Conservation (phyloP, 2,329 filamentous ascomycete genomes). For the Xenosphaeropsis pyriputrescens region DNA sequence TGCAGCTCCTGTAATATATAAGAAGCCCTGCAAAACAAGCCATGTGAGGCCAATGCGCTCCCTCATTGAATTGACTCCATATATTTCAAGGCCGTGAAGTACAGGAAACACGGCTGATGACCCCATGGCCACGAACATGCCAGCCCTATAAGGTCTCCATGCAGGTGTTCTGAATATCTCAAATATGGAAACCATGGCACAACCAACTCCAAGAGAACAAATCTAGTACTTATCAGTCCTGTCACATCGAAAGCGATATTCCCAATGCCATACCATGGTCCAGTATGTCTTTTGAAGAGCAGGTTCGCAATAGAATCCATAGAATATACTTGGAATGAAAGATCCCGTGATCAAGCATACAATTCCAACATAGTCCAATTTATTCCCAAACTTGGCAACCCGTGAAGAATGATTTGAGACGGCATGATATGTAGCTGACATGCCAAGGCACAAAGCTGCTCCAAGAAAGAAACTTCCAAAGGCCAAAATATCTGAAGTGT, state of each 20-base stretch:
- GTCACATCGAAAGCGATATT: background rate
- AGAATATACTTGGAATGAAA: conserved; percentile 79
- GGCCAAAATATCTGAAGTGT: conserved; percentile 47
- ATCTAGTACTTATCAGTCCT: conserved; percentile 38
- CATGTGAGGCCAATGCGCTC: conserved; percentile 67
- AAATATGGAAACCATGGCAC: conserved; percentile 61
- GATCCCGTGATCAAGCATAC: conserved; percentile 83
- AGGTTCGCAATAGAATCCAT: conserved; percentile 64
- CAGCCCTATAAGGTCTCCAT: conserved; percentile 73
- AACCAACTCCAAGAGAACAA: conserved; percentile 59
- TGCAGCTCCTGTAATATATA: conserved; percentile 77
- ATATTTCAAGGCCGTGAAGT: conserved; percentile 55
- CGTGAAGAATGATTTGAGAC: conserved; percentile 70
- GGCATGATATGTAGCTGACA: conserved; percentile 76
- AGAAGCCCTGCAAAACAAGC: conserved; percentile 62
- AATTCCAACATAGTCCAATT: conserved; percentile 90
- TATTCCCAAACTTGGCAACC: conserved; percentile 76
- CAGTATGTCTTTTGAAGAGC: conserved; percentile 57
- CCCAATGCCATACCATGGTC: conserved; percentile 42
- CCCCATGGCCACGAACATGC: conserved; percentile 83
- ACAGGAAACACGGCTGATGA: conserved; percentile 74
- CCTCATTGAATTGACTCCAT: conserved; percentile 51
- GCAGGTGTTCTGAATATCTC: conserved; percentile 72
- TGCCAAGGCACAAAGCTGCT: conserved; percentile 57
- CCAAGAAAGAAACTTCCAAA: conserved; percentile 71